Evolutionary conservation across 345 rosid species (phyloP), one percentile per base, ranked within the genome.

Genomic region (Capsella bursapastoris): DNA sequence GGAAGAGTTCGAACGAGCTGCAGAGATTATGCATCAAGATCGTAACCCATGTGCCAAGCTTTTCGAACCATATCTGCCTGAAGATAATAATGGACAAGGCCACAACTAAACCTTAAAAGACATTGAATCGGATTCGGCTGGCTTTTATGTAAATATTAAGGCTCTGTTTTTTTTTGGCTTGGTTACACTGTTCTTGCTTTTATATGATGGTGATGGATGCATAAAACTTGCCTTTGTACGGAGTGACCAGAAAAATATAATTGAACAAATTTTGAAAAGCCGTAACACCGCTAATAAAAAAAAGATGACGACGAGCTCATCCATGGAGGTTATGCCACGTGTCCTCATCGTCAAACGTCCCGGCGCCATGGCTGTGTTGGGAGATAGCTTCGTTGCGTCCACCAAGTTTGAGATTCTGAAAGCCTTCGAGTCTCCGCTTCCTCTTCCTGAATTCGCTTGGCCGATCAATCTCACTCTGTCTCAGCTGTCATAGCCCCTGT

Each of bases 1-100:
- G 69, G 99, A 92, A 82, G 99, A 95, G 85, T 95, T 95, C 18
- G 99, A 95, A 77, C 89, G 99, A 7, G 99, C 98, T 28, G 99
- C 99, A 2, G 74, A 83, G 57, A 80, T 95, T 13, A 85, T 90
- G 97, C 97, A 95, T 80, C 60, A 81, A 16, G 87, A 86, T 70
- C 87, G 85, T 7, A 89, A 89, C 76, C 97, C 97, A 10, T 84
- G 86, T 40, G 83, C 57, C 37, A 83, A 76, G 44, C 93, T 95
- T 61, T 87, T 92, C 64, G 86, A 92, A 69, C 96, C 90, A 11
- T 92, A 90, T 71, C 43, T 79, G 70, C 84, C 78, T 58, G 59
- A 37, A 22, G 73, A 72, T 66, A 52, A 64, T 50, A 68, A 44
- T 75, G 74, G 66, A 57, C 45, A 70, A 56, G 71, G 47, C 47